These are phyloP conservation scores for Phytophthora foliorum DNA, from an alignment of 352 stramenopile genomes.

Conservation along the genomic window DNA sequence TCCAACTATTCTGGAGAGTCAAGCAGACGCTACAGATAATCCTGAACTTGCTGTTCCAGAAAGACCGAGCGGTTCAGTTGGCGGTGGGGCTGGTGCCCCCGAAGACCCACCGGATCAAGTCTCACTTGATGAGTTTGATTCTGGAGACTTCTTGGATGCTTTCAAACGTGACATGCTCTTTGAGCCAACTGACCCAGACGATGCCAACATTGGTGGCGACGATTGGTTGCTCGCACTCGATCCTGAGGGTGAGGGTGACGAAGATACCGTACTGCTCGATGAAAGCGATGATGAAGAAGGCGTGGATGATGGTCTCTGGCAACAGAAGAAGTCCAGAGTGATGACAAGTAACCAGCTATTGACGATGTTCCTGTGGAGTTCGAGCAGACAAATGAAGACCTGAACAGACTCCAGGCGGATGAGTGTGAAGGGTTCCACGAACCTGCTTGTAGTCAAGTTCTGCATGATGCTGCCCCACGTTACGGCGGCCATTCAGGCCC, in stretches of 20 bases:
- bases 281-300: neutral
- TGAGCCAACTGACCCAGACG: neutral
- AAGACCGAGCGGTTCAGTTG: neutral
- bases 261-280: neutral
- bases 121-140: constrained; percentile 10
- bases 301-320: neutral
- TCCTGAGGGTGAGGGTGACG: constrained; percentile 6
- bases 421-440: constrained; percentile 9
- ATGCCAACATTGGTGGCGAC: neutral
- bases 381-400: neutral
- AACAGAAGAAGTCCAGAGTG: neutral
- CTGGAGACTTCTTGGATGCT: constrained; percentile 6
- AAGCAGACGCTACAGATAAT: neutral
- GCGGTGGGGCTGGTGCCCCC: too few relatives aligned
- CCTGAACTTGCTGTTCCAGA: neutral
- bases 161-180: constrained; percentile 2
- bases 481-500: neutral
- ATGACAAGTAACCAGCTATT: neutral
- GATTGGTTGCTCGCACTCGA: constrained; percentile 10
- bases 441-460: neutral
- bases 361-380: constrained; percentile 1
- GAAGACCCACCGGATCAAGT: neutral
- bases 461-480: neutral
- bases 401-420: neutral
- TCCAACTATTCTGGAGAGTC: too few relatives aligned